Percentiles rank a stretch among this genome's conserved stretches.
Evolutionary conservation across 2,329 filamentous ascomycete genomes (phyloP).

Genomic region (Colletotrichum orbiculare): DNA sequence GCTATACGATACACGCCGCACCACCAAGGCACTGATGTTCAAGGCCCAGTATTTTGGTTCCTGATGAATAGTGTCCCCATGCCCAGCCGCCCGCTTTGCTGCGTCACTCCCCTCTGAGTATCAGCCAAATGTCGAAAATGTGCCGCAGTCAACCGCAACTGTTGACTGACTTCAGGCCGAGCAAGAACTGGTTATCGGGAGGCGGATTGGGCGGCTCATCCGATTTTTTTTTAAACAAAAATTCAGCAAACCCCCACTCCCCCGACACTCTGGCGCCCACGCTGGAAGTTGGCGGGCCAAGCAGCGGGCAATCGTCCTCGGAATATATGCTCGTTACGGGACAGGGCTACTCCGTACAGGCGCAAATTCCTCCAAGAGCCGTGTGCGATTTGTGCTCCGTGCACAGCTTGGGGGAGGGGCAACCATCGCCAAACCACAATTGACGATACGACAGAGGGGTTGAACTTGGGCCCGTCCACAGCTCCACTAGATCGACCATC

Average conservation of each 20-base stretch:
- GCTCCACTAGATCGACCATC: slow-evolving; percentile 34
- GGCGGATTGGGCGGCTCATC: too few relatives aligned
- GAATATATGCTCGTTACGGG: not conserved
- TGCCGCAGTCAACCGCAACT: too few relatives aligned
- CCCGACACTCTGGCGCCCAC: too few relatives aligned
- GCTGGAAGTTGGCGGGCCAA: not conserved
- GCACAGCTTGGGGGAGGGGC: slow-evolving; percentile 32
- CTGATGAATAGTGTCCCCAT: slow-evolving; percentile 1
- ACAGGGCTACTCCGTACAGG: too few relatives aligned
- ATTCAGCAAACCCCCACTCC: too few relatives aligned
- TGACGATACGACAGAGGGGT: slow-evolving; percentile 32
- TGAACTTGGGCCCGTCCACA: slow-evolving; percentile 9
- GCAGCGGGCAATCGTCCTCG: slow-evolving; percentile 18
- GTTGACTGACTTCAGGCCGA: too few relatives aligned
- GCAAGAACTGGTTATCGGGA: too few relatives aligned
- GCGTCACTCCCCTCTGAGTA: slow-evolving; percentile 15
- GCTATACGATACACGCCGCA: slow-evolving; percentile 6
- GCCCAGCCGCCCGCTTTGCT: slow-evolving; percentile 8
- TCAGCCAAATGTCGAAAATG: too few relatives aligned
- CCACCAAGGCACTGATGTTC: slow-evolving; percentile 5
- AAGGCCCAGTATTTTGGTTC: slow-evolving; percentile 23
- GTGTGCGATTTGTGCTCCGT: slow-evolving; percentile 23
- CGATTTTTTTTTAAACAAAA: too few relatives aligned
- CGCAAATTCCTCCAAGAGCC: too few relatives aligned
- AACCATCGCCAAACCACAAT: slow-evolving; percentile 15